Percentiles rank a stretch among this genome's conserved stretches.
These are phyloP conservation scores for Spergularia azorica DNA, from an alignment of 179 eudicot genomes.

Conservation along the genomic window DNA sequence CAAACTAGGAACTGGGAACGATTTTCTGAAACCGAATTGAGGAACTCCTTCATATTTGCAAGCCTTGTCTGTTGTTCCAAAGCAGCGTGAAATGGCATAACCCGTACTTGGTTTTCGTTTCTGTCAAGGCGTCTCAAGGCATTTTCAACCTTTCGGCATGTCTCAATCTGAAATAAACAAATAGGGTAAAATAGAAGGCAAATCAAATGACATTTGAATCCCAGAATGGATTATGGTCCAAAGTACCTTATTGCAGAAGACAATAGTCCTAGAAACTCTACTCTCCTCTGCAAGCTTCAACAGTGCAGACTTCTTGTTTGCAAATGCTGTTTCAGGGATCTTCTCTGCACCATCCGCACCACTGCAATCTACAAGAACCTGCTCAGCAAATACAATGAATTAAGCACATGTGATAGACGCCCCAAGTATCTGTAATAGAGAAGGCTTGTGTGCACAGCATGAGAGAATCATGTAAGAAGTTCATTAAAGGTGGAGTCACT, in stretches of 20 bases:
- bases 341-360: constrained; percentile 75
- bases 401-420: neutral
- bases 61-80: constrained; percentile 70
- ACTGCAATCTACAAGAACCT: constrained; percentile 96
- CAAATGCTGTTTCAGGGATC: constrained; percentile 86
- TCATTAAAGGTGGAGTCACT: neutral
- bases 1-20: constrained; percentile 75
- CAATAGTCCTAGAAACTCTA: constrained; percentile 68
- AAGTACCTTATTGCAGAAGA: constrained; percentile 91
- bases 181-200: constrained; percentile 12
- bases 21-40: constrained; percentile 34
- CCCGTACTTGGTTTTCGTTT: constrained; percentile 49
- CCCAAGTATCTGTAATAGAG: neutral
- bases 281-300: constrained; percentile 69
- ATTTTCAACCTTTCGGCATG: constrained; percentile 96
- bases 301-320: constrained; percentile 83
- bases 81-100: constrained; percentile 92
- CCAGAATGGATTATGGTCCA: constrained; percentile 1
- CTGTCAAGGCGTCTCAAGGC: constrained; percentile 76
- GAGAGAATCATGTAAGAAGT: neutral
- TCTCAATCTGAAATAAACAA: constrained; percentile 67
- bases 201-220: neutral
- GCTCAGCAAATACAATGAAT: constrained; percentile 23
- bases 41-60: constrained; percentile 84
- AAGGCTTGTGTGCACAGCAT: constrained; percentile 4